Evolutionary conservation across 1,284 basidiomycete species (phyloP).

Genomic region (Ganoderma resinaceum): DNA sequence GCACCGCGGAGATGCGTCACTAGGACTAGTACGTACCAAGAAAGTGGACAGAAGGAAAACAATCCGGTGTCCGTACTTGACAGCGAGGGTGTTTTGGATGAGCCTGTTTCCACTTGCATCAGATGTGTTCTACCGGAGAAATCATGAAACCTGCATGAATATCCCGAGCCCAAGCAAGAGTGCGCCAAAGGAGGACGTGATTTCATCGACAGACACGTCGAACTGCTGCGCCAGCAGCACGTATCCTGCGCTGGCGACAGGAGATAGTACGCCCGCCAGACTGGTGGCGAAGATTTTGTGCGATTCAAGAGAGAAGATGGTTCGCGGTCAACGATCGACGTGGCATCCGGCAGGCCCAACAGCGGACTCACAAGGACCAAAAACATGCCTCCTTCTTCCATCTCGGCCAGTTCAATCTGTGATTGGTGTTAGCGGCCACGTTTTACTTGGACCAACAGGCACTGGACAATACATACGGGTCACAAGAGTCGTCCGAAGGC

Average conservation of each 20-base stretch:
- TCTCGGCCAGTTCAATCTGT: slow-evolving; percentile 51
- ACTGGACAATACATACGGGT: slow-evolving; percentile 43
- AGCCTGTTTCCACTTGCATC: slow-evolving; percentile 38
- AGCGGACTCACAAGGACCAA: slow-evolving; percentile 45
- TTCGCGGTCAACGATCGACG: neutral
- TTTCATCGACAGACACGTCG: slow-evolving; percentile 47
- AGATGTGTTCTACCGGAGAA: neutral
- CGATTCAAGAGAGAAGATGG: too few species aligned
- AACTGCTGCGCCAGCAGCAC: slow-evolving; percentile 48
- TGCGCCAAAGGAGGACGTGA: slow-evolving; percentile 50
- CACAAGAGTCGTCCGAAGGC: slow-evolving; percentile 52
- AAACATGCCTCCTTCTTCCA: slow-evolving; percentile 56
- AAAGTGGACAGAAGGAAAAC: slow-evolving; percentile 50
- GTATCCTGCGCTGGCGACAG: slow-evolving; percentile 51
- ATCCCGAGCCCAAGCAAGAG: slow-evolving; percentile 49
- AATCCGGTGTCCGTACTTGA: slow-evolving; percentile 53
- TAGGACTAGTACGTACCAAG: slow-evolving; percentile 39
- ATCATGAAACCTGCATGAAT: slow-evolving; percentile 43
- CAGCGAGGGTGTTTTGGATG: slow-evolving; percentile 48
- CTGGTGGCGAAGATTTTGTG: slow-evolving; percentile 47
- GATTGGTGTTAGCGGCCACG: too few species aligned
- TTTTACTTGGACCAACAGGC: too few species aligned
- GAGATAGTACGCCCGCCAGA: slow-evolving; percentile 52
- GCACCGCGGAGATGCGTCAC: neutral
- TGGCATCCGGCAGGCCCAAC: too few species aligned